Evolutionary conservation across 1,284 basidiomycete genomes (phyloP), one percentile per base, ranked within the genome.

Genomic region (Stygiomarasmius scandens): DNA sequence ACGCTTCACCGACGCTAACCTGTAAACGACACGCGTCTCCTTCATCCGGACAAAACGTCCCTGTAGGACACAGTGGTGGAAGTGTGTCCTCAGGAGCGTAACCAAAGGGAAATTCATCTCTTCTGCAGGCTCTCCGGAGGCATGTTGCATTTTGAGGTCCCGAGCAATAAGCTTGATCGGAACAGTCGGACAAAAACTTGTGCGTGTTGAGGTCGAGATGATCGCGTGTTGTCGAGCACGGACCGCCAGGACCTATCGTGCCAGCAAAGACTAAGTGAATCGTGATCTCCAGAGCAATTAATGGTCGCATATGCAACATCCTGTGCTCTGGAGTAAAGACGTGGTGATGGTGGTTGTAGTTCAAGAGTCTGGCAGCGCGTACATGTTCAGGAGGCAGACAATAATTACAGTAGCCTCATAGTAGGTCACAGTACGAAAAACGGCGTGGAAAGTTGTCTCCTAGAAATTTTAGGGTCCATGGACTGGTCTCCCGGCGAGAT

Each of bases 31-130:
- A 93, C 1, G 77, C 79, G 64, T 81, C 81, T 19, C 85, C 87
- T 64, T 88, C 85, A 66, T 92, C 90, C 0, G 89, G 89, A 66
- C 90, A 92, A 74, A 85, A 91, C 14, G 69, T 69, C 12, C 81
- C 85, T 3, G 60, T 49, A 2, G 72, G 66, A 66, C 89, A 92
- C 32, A 85, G 68, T 0, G 83, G 77, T 0, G 90, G 90, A 9
- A 86, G 67, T 2, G 73, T 62, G 29, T 78, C 79, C 52, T 65
- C 69, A 2, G 65, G 56, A n/a, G 65, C 66, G 67, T 77, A 87
- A 3, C 82, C 83, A 58, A 82, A 84, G 0, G 84, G 83, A 63
- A 79, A 90, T 64, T 86, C 83, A 67, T 92, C 88, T 43, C 79
- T 78, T 24, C 89, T 74, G 69, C 90, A 92, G 19, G 65, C 67